Conservation (phyloP, 192 early-diverging fungal genomes). For the Rhizophagus clarus region DNA sequence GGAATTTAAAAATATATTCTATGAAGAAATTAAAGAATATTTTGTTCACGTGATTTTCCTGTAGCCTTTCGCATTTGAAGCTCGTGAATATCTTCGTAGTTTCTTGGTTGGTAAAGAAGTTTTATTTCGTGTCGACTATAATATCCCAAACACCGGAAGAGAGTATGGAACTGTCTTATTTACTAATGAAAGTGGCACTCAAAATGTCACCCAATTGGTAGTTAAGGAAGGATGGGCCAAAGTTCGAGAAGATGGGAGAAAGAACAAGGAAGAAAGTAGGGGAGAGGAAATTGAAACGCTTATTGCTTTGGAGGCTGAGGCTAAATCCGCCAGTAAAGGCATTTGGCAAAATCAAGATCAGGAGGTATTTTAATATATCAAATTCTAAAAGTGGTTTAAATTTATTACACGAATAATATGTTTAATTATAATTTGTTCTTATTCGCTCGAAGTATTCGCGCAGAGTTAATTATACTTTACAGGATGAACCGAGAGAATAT, state of each 20-base stretch:
- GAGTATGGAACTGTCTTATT: constrained; percentile 65
- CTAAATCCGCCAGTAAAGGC: constrained; percentile 70
- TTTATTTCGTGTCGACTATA: constrained; percentile 79
- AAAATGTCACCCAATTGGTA: constrained; percentile 73
- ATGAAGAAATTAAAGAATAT: background rate
- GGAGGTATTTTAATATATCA: constrained; percentile 33
- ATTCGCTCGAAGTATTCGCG: constrained; percentile 43
- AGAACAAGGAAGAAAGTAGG: constrained; percentile 42
- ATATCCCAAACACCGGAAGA: constrained; percentile 63
- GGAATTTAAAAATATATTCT: background rate
- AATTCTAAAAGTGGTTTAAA: background rate
- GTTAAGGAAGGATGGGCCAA: constrained; percentile 87
- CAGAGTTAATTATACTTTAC: constrained; percentile 55
- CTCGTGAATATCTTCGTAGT: constrained; percentile 88
- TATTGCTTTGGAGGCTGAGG: constrained; percentile 69
- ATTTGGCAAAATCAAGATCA: constrained; percentile 70
- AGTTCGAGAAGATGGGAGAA: constrained; percentile 64
- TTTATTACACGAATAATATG: background rate
- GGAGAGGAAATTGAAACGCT: constrained; percentile 53
- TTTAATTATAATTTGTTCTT: background rate
- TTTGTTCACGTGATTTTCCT: background rate
- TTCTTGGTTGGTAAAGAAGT: constrained; percentile 90
- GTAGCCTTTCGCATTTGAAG: constrained; percentile 79
- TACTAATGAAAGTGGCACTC: constrained; percentile 64
- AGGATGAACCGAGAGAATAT: constrained; percentile 71